These are phyloP conservation scores for Penicillium paxilli DNA, from an alignment of 495 filamentous ascomycete species.

Conservation along the genomic window DNA sequence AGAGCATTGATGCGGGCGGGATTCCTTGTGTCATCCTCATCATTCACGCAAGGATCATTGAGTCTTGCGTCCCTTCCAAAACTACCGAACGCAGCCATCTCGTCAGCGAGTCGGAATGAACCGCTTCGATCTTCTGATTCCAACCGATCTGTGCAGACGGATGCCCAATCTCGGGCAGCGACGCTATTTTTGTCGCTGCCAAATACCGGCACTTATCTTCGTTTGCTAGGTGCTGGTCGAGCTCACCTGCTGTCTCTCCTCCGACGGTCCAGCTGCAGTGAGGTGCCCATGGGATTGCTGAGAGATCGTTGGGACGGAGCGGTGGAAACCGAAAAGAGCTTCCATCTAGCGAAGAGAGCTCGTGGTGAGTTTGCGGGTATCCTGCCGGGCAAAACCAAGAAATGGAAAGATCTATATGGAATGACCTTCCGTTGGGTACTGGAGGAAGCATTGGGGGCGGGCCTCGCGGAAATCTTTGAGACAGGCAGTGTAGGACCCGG, in stretches of 20 bases:
- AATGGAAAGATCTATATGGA: slow-evolving; percentile 80
- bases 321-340: slow-evolving; percentile 56
- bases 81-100: slow-evolving; percentile 44
- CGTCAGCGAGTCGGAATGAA: slow-evolving; percentile 54
- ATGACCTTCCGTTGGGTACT: slow-evolving; percentile 77
- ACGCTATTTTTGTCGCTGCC: slow-evolving; percentile 68
- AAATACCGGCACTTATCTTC: slow-evolving; percentile 70
- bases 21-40: slow-evolving; percentile 63
- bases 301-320: slow-evolving; percentile 83
- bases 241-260: slow-evolving; percentile 66
- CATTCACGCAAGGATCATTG: slow-evolving; percentile 42
- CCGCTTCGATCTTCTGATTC: slow-evolving; percentile 5
- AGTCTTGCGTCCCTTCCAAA: slow-evolving; percentile 56
- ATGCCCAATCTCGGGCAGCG: slow-evolving; percentile 32
- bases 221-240: slow-evolving; percentile 65
- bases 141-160: slow-evolving; percentile 21
- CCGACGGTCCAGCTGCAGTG: slow-evolving; percentile 60
- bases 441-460: slow-evolving; percentile 74
- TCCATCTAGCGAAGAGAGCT: slow-evolving; percentile 58
- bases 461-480: slow-evolving; percentile 81
- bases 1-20: slow-evolving; percentile 66
- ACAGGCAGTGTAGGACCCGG: slow-evolving; percentile 79
- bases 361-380: slow-evolving; percentile 70
- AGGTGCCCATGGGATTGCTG: slow-evolving; percentile 66
- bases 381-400: slow-evolving; percentile 71